Percentiles rank a stretch among this genome's conserved stretches.
Conservation (phyloP, 176 grass and related monocot genomes). For the Rhynchospora breviuscula region DNA sequence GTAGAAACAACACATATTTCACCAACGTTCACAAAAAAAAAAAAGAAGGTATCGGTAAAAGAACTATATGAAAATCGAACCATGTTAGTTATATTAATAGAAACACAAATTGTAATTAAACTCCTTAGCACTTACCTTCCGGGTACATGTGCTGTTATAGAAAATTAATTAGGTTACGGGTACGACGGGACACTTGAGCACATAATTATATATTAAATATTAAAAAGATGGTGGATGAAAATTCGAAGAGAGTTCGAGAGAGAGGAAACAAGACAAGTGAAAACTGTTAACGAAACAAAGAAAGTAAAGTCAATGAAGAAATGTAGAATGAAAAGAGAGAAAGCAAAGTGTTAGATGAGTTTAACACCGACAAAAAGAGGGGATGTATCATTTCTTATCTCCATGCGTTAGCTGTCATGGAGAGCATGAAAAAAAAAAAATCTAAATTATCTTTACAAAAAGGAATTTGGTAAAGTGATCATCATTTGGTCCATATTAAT, state of each 20-base stretch:
- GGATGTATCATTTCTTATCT: background rate
- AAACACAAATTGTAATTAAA: background rate
- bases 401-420: constrained; percentile 4
- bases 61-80: background rate
- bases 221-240: background rate
- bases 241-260: background rate
- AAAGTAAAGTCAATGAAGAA: background rate
- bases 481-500: background rate
- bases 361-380: background rate
- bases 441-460: background rate
- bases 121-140: background rate
- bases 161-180: too few species aligned
- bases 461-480: background rate
- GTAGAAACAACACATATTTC: background rate
- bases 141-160: too few species aligned
- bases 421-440: background rate
- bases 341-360: constrained; percentile 3
- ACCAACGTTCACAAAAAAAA: background rate
- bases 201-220: background rate
- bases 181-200: too few species aligned
- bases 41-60: background rate
- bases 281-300: background rate
- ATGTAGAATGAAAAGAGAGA: constrained; percentile 5
- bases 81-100: too few species aligned
- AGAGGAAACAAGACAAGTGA: background rate